Evolutionary conservation across 2,329 filamentous ascomycete genomes (phyloP).

Genomic region (Monilinia aucupariae): DNA sequence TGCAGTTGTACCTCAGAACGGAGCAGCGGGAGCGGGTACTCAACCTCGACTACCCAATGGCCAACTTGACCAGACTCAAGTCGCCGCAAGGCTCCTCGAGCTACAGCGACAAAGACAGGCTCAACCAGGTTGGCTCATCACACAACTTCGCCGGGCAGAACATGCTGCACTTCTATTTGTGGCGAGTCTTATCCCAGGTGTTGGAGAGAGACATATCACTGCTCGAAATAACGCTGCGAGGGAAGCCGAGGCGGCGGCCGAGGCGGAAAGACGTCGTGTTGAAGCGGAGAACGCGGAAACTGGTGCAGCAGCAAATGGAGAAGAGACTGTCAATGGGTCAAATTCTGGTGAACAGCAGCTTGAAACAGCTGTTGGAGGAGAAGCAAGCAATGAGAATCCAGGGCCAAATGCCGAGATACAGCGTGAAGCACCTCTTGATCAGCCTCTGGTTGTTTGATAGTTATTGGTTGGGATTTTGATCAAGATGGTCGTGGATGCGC

Average conservation of each 20-base stretch:
- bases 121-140: slow-evolving; percentile 46
- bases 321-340: not conserved
- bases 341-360: not conserved
- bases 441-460: slow-evolving; percentile 22
- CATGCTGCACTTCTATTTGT: slow-evolving; percentile 58
- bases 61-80: slow-evolving; percentile 44
- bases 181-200: slow-evolving; percentile 60
- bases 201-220: slow-evolving; percentile 58
- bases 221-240: slow-evolving; percentile 34
- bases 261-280: slow-evolving; percentile 17
- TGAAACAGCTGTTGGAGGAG: slow-evolving; percentile 10
- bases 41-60: slow-evolving; percentile 20
- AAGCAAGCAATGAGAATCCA: slow-evolving; percentile 4
- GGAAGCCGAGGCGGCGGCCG: slow-evolving; percentile 27
- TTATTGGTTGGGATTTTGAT: not conserved
- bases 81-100: slow-evolving; percentile 51
- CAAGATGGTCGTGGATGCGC: not conserved
- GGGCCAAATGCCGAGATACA: slow-evolving; percentile 7
- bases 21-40: slow-evolving; percentile 16
- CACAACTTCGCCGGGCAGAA: slow-evolving; percentile 50
- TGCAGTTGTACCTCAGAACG: slow-evolving; percentile 30
- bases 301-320: not conserved
- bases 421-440: slow-evolving; percentile 14
- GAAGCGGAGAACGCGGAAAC: slow-evolving; percentile 19
- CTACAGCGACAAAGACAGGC: slow-evolving; percentile 38